These are phyloP conservation scores for Phoma sp. DNA, from an alignment of 2,329 filamentous ascomycete species.

Conservation along the genomic window DNA sequence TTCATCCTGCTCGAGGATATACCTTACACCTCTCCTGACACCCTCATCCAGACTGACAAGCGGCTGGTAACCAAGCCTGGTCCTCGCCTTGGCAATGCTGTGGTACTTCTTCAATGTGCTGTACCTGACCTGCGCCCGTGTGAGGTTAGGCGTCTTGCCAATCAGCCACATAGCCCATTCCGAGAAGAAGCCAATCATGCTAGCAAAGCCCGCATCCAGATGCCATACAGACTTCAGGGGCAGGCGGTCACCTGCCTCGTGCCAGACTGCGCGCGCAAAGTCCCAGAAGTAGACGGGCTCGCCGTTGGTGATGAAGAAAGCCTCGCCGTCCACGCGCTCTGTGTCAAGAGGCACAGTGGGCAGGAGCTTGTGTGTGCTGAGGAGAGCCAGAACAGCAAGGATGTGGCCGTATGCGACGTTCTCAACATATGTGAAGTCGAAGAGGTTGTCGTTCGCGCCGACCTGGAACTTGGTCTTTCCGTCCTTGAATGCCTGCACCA, in stretches of 20 bases:
- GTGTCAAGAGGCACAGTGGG: conserved; percentile 49
- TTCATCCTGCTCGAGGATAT: conserved; percentile 46
- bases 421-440: conserved; percentile 60
- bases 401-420: conserved; percentile 61
- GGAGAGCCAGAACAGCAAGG: conserved; percentile 57
- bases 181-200: conserved; percentile 51
- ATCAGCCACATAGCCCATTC: conserved; percentile 54
- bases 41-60: conserved; percentile 71
- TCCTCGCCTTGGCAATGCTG: conserved; percentile 76
- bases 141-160: conserved; percentile 55
- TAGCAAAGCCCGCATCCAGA: conserved; percentile 49
- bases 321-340: conserved; percentile 57
- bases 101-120: conserved; percentile 79
- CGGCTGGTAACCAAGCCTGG: conserved; percentile 71
- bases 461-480: conserved; percentile 59
- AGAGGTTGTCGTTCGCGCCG: conserved; percentile 59
- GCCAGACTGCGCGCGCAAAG: conserved; percentile 56
- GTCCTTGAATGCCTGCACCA: conserved; percentile 53
- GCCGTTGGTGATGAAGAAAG: conserved; percentile 60
- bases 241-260: conserved; percentile 50
- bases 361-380: conserved; percentile 50
- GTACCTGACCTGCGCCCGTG: conserved; percentile 62
- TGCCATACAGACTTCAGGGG: conserved; percentile 51
- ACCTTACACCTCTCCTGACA: conserved; percentile 52
- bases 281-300: conserved; percentile 59